A percentile compares a stretch with the other conserved stretches of the same genome.
These are phyloP conservation scores for Lactarius evosmus DNA, from an alignment of 768 basidiomycete species.

Conservation along the genomic window DNA sequence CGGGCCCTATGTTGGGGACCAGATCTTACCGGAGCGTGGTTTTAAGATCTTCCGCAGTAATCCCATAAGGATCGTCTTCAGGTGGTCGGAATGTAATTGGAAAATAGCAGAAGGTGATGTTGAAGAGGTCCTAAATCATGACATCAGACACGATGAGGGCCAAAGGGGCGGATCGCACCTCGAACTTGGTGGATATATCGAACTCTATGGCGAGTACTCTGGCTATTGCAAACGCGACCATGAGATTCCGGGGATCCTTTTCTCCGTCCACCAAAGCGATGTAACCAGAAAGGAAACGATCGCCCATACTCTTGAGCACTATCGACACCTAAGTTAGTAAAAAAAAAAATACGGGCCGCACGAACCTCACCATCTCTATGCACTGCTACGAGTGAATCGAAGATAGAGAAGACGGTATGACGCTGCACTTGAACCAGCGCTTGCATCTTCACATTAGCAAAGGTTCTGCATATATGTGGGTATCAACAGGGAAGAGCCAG, in stretches of 20 bases:
- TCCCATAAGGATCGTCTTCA: slow-evolving; percentile 89
- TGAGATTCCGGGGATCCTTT: slow-evolving; percentile 93
- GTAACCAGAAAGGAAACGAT: slow-evolving; percentile 73
- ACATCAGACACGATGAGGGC: neutral
- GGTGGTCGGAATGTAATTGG: slow-evolving; percentile 96
- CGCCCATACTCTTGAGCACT: slow-evolving; percentile 72
- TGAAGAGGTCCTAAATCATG: slow-evolving; percentile 73
- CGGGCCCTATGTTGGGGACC: too few species aligned
- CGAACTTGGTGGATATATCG: slow-evolving; percentile 67
- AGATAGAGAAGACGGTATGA: slow-evolving; percentile 72
- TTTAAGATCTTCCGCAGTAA: slow-evolving; percentile 84
- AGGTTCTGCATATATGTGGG: slow-evolving; percentile 49
- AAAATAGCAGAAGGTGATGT: slow-evolving; percentile 97
- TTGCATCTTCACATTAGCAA: slow-evolving; percentile 76
- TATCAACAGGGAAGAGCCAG: neutral
- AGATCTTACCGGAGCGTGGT: slow-evolving; percentile 55
- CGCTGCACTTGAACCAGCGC: slow-evolving; percentile 78
- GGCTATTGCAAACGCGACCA: slow-evolving; percentile 85
- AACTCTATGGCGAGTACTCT: slow-evolving; percentile 88
- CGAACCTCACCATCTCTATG: slow-evolving; percentile 50
- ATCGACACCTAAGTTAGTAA: slow-evolving; percentile 19
- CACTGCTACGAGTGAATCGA: slow-evolving; percentile 72
- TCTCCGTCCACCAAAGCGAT: slow-evolving; percentile 85
- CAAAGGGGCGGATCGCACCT: slow-evolving; percentile 49
- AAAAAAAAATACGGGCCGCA: neutral